Percentiles rank a stretch among this genome's conserved stretches.
Conservation (phyloP, 345 rosid genomes). For the Passiflora organensis region DNA sequence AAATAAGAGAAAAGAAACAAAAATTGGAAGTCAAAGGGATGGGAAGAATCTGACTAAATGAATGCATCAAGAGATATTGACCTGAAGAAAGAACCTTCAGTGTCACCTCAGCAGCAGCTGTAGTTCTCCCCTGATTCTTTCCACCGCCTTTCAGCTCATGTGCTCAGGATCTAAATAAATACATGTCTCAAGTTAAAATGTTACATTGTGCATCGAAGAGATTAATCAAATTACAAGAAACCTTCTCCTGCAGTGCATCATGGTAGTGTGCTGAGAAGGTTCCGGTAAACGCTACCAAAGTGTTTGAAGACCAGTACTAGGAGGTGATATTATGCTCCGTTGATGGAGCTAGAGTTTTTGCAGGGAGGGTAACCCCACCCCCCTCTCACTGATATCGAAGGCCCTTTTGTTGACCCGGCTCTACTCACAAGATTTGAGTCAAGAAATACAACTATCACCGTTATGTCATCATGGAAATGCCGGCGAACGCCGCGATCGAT, state of each 20-base stretch:
- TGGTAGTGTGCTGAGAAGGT: slow-evolving; percentile 11
- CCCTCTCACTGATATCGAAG: slow-evolving; percentile 74
- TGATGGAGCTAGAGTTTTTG: slow-evolving; percentile 40
- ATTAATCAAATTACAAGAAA: slow-evolving; percentile 23
- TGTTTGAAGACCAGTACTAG: slow-evolving; percentile 2
- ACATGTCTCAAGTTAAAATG: slow-evolving; percentile 32
- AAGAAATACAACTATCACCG: slow-evolving; percentile 28
- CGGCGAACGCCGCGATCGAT: slow-evolving; percentile 31
- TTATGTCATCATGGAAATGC: slow-evolving; percentile 34
- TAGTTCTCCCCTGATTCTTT: slow-evolving; percentile 21
- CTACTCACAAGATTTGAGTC: slow-evolving; percentile 51
- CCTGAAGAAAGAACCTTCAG: slow-evolving; percentile 20
- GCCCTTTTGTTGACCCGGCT: slow-evolving; percentile 55
- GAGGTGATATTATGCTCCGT: slow-evolving; percentile 17
- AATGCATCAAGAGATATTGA: slow-evolving; percentile 3
- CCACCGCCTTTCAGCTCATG: slow-evolving; percentile 20
- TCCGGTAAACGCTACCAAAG: slow-evolving; percentile 5
- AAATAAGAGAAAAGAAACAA: slow-evolving; percentile 10
- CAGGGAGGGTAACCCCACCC: slow-evolving; percentile 53
- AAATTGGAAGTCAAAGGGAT: slow-evolving; percentile 9
- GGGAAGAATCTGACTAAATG: too few relatives aligned
- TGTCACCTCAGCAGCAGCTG: slow-evolving; percentile 15
- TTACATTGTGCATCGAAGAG: slow-evolving; percentile 38
- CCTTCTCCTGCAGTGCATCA: slow-evolving; percentile 7
- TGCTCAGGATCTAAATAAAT: slow-evolving; percentile 27